Evolutionary conservation across 2,329 filamentous ascomycete genomes (phyloP), one percentile per base, ranked within the genome.

Genomic region (Scleromitrula shiraiana): DNA sequence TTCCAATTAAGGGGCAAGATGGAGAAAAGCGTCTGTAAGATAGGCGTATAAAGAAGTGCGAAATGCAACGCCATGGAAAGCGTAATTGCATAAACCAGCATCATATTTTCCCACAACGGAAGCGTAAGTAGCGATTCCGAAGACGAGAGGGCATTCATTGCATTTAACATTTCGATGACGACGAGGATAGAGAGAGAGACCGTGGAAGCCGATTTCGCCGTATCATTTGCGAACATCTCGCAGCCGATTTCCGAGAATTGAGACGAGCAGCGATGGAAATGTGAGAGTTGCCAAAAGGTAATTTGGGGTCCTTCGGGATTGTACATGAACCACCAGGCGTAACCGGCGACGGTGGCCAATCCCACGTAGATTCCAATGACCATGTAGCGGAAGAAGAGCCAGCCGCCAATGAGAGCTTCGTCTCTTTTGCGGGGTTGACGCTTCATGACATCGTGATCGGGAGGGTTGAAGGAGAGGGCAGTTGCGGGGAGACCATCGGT

Each of bases 301-400:
- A 98, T 95, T 67, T 95, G 87, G 20, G 93, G 93, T 0, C 93
- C 93, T 57, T 83, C 80, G 7, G 82, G 70, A 71, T 97, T 91
- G 74, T 85, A 95, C 85, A 98, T 90, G 75, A 97, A 98, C 88
- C 89, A 98, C 93, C 93, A 98, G n/a, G 88, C 91, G 64, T 98
- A 98, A 38, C 94, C 93, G 62, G 85, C 89, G 17, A 98, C 94
- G 3, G 93, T 98, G 46, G 93, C 93, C 33, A 88, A 75, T 64
- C 93, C 93, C 50, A 98, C 93, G 56, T 98, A 98, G 7, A 82
- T 88, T 53, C 93, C 93, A 59, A 98, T 93, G 41, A 97, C 83
- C 74, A 98, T 82, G 69, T 98, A 98, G 45, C 93, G 83, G 77
- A 97, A 89, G 73, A 98, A 96, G 32, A 98, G 72, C 93, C 93